phyloP scores from a whole-genome alignment of 768 basidiomycete species.

The Trametes cingulata region DNA sequence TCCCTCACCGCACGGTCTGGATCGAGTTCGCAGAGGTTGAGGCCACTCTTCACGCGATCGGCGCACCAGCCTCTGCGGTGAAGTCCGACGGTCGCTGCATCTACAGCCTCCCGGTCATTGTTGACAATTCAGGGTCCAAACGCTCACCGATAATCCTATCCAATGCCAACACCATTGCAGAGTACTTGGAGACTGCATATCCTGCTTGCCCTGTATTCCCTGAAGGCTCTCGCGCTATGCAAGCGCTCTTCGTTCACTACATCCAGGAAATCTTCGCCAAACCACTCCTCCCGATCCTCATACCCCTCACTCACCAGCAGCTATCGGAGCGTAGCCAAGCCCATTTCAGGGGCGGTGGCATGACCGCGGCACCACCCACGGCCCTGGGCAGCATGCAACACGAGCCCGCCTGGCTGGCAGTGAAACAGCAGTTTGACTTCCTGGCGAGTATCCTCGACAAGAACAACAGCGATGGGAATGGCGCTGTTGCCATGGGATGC shows the following conservation, averaged over 20 bases:
- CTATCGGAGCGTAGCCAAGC: conserved; percentile 56
- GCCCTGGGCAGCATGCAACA: conserved; percentile 44
- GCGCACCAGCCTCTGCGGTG: conserved; percentile 56
- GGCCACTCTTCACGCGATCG: conserved; percentile 53
- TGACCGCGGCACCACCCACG: conserved; percentile 19
- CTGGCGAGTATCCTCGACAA: conserved; percentile 67
- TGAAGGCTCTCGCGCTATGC: conserved; percentile 66
- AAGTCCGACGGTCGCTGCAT: conserved; percentile 59
- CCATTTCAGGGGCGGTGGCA: conserved; percentile 41
- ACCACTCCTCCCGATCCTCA: conserved; percentile 68
- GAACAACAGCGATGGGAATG: conserved; percentile 64
- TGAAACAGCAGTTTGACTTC: conserved; percentile 67
- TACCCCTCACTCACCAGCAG: conserved; percentile 65
- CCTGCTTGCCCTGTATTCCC: conserved; percentile 73
- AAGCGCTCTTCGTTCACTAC: conserved; percentile 69
- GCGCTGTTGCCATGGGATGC: conserved; percentile 62
- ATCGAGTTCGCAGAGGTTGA: conserved; percentile 73
- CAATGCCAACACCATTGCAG: conserved; percentile 62
- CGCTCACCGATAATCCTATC: conserved; percentile 53
- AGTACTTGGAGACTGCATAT: conserved; percentile 69
- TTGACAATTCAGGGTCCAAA: conserved; percentile 54
- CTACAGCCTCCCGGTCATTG: conserved; percentile 70
- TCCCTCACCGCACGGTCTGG: conserved; percentile 70
- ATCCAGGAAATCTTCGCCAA: conserved; percentile 65
- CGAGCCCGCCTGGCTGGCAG: conserved; percentile 65